Conservation (phyloP, 805 yeast genomes). For the Ogataea sp. region DNA sequence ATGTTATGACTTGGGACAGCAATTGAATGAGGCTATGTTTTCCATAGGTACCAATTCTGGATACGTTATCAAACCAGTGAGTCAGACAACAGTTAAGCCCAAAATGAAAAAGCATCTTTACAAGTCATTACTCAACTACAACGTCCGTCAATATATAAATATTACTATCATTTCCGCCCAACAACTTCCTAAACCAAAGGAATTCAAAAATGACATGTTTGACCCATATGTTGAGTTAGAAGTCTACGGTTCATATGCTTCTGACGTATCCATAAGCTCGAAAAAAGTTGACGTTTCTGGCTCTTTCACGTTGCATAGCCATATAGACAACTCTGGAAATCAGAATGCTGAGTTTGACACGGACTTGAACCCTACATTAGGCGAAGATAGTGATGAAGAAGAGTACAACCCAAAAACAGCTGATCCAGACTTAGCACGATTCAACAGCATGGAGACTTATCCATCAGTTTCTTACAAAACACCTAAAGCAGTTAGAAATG, state of each 20-base stretch:
- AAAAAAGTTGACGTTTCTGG: neutral
- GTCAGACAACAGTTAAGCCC: conserved; percentile 12
- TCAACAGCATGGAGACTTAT: neutral
- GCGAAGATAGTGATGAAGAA: neutral
- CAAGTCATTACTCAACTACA: conserved; percentile 13
- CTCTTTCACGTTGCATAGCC: neutral
- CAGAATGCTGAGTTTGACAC: neutral
- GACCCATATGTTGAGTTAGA: conserved; percentile 62
- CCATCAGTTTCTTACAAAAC: conserved; percentile 24
- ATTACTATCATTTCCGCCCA: conserved; percentile 71
- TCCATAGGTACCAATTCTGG: conserved; percentile 55
- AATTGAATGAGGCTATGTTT: conserved; percentile 78
- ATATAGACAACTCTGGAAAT: neutral
- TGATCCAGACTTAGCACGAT: neutral
- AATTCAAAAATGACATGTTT: conserved; percentile 32
- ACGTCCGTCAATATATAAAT: conserved; percentile 14
- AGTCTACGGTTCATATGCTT: conserved; percentile 32
- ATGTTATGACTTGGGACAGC: conserved; percentile 82
- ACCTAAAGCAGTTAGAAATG: conserved; percentile 48
- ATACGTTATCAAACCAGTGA: conserved; percentile 67
- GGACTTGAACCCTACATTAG: neutral
- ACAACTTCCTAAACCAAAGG: conserved; percentile 67
- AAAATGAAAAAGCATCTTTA: conserved; percentile 11
- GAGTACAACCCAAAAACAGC: neutral
- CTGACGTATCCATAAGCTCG: neutral